Evolutionary conservation across 352 stramenopile species (phyloP), one percentile per base, ranked within the genome.

Genomic region (Phytopythium ostracodes): DNA sequence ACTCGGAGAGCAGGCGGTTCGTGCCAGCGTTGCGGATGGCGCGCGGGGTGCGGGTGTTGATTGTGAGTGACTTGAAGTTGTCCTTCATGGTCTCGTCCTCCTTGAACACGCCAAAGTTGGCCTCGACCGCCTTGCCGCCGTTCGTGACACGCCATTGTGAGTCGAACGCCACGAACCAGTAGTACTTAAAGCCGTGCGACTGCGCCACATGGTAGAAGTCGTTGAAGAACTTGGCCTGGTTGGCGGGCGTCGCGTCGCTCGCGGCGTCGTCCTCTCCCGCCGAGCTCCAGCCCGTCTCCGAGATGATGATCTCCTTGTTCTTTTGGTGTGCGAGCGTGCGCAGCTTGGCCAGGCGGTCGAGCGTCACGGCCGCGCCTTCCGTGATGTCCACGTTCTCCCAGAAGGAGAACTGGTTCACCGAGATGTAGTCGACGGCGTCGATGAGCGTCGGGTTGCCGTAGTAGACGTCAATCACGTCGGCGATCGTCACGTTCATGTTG

Each of bases 391-490:
- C 60, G 7, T 60, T 53, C 49, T 91, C 82, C 84, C 84, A 94
- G 66, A 88, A 88, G 15, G 80, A 83, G 56, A 94, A 94, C 66
- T 94, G 77, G 72, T 92, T 94, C 40, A 89, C 73, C 22, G 76
- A 85, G 22, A 91, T 62, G 57, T 80, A 79, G 58, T 94, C 84
- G 3, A 90, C 80, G 0, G 77, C 80, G 22, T 88, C 66, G 27
- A 91, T 58, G 2, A 94, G 63, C 44, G 79, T 29, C 31, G 62
- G 75, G 57, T 92, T 82, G n/a, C 62, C 58, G 52, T 85, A 74
- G 71, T 90, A 94, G 27, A 79, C 72, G 65, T 91, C 79, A 24
- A 91, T 76, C 25, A 87, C 71, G 59, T 94, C 82, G 17, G 84
- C 78, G 63, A 92, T 85, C 12, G 81, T 84, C 33, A 93, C 62